Percentiles rank a stretch among this genome's conserved stretches.
Evolutionary conservation across 176 grass and related monocot genomes (phyloP).

Genomic region (Zoysia pacifica): DNA sequence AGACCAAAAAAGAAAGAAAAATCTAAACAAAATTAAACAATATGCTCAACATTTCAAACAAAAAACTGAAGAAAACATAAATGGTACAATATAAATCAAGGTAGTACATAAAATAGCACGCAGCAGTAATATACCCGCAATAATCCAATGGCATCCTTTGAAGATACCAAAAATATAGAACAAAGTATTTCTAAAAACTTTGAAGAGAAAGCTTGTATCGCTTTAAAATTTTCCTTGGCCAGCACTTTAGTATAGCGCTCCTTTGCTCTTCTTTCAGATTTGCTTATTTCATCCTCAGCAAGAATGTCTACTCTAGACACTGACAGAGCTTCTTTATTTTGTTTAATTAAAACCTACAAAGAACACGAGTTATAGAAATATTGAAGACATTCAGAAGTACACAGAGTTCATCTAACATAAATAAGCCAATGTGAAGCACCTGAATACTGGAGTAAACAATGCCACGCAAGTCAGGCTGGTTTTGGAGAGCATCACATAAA

Average conservation of each 20-base stretch:
- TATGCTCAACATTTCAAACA: constrained; percentile 16
- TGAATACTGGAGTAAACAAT: constrained; percentile 90
- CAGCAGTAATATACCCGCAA: constrained; percentile 67
- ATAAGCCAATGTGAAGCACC: constrained; percentile 47
- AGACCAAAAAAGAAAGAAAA: constrained; percentile 18
- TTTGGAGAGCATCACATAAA: constrained; percentile 67
- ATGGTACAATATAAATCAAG: background rate
- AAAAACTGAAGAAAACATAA: constrained; percentile 1
- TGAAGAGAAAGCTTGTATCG: constrained; percentile 61
- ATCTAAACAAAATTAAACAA: background rate
- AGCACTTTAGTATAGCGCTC: constrained; percentile 53
- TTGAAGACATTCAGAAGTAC: constrained; percentile 12
- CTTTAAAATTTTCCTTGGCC: constrained; percentile 85
- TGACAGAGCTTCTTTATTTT: constrained; percentile 73
- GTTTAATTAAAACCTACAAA: constrained; percentile 82
- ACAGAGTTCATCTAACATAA: constrained; percentile 31
- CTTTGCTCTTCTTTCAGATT: constrained; percentile 74
- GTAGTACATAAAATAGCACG: constrained; percentile 20
- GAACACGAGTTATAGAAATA: constrained; percentile 31
- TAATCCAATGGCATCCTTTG: constrained; percentile 63
- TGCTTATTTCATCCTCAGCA: constrained; percentile 63
- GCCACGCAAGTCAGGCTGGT: constrained; percentile 65
- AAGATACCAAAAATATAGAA: constrained; percentile 74
- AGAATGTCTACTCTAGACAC: constrained; percentile 34
- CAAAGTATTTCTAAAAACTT: constrained; percentile 76